Conservation (phyloP, 305 asterid species). For the Solanum aculeatissimum region DNA sequence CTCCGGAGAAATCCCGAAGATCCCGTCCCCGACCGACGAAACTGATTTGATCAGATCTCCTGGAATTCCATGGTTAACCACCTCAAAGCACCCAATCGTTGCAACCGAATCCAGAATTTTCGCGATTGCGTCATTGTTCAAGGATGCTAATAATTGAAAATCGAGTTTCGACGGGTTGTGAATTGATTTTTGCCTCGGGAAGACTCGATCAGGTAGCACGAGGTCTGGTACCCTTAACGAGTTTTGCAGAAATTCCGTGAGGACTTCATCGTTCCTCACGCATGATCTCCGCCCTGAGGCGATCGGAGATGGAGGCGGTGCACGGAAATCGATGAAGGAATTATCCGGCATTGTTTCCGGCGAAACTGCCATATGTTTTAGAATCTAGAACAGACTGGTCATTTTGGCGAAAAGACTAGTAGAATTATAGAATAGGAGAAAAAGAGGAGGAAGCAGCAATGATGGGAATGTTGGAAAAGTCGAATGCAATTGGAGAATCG, state of each 20-base stretch:
- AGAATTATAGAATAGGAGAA: neutral
- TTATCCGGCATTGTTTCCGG: conserved; percentile 29
- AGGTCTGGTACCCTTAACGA: conserved; percentile 67
- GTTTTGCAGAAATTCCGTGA: conserved; percentile 52
- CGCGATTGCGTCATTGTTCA: conserved; percentile 8
- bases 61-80: conserved; percentile 59
- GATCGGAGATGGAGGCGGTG: conserved; percentile 89
- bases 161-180: conserved; percentile 46
- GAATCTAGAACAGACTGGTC: neutral
- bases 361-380: conserved; percentile 27
- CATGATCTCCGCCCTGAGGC: conserved; percentile 59
- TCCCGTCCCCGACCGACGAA: conserved; percentile 32
- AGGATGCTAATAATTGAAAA: conserved; percentile 12
- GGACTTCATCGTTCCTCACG: conserved; percentile 45
- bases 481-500: conserved; percentile 36
- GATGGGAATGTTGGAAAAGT: conserved; percentile 52
- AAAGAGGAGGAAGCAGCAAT: conserved; percentile 48
- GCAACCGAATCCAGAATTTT: conserved; percentile 28
- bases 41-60: conserved; percentile 35
- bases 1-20: conserved; percentile 43
- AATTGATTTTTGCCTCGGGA: conserved; percentile 47
- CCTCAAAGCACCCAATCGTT: conserved; percentile 56
- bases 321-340: conserved; percentile 55
- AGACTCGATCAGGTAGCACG: conserved; percentile 55
- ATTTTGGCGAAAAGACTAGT: neutral